Conservation (phyloP, 306 rosid genomes). For the Trifolium pratense region DNA sequence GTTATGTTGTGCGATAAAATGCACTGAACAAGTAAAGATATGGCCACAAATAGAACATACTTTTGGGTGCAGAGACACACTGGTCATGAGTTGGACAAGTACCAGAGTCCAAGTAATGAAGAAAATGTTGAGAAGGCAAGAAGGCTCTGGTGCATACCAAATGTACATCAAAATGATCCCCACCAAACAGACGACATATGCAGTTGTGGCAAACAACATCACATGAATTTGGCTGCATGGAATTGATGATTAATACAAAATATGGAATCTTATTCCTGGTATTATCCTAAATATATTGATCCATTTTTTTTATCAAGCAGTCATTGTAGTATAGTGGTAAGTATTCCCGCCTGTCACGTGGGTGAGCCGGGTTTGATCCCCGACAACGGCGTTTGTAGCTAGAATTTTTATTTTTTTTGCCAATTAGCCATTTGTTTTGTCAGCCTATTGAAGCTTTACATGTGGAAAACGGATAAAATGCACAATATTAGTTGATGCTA, state of each 20-base stretch:
- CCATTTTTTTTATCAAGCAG: too few relatives aligned
- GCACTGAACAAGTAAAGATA: slow-evolving; percentile 30
- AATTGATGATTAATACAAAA: slow-evolving; percentile 32
- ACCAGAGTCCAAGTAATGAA: slow-evolving; percentile 93
- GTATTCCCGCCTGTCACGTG: too few relatives aligned
- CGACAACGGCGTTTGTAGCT: too few relatives aligned
- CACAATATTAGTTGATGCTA: slow-evolving; percentile 7
- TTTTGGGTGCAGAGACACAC: slow-evolving; percentile 96
- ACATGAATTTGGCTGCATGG: slow-evolving; percentile 86
- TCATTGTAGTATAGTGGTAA: too few relatives aligned
- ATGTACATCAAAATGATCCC: slow-evolving; percentile 97
- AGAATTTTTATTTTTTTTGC: too few relatives aligned
- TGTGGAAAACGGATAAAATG: slow-evolving; percentile 16
- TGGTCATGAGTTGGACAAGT: slow-evolving; percentile 96
- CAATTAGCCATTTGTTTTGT: slow-evolving; percentile 31
- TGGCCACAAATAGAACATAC: slow-evolving; percentile 51
- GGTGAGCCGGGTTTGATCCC: too few relatives aligned
- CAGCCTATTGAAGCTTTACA: slow-evolving; percentile 24
- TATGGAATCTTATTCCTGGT: slow-evolving; percentile 17
- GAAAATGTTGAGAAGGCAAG: slow-evolving; percentile 97
- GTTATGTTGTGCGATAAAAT: slow-evolving; percentile 14
- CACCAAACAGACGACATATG: slow-evolving; percentile 80
- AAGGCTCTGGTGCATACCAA: slow-evolving; percentile 95
- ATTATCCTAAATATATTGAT: slow-evolving; percentile 30
- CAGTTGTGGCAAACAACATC: slow-evolving; percentile 77